Evolutionary conservation across 352 stramenopile genomes (phyloP).

Genomic region (Thalassiosira oceanica): DNA sequence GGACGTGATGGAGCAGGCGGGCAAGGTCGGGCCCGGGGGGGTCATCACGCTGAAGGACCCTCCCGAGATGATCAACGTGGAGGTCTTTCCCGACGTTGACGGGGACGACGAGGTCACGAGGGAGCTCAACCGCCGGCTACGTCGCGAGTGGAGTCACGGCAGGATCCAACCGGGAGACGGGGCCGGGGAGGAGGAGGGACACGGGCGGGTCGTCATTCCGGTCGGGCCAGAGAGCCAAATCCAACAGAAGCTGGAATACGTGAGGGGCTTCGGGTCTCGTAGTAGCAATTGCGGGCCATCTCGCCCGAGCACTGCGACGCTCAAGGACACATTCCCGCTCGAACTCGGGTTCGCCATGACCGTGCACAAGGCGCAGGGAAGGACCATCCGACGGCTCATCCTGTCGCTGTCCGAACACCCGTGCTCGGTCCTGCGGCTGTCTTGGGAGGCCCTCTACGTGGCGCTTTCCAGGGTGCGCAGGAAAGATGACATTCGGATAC

Average conservation of each 20-base stretch:
- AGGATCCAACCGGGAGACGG: no score
- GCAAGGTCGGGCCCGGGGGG: neutral
- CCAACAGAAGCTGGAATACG: no score
- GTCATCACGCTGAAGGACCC: conserved; percentile 13
- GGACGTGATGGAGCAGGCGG: neutral
- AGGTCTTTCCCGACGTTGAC: conserved; percentile 10
- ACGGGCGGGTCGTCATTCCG: conserved; percentile 24
- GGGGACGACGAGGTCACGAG: conserved; percentile 8
- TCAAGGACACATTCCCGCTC: conserved; percentile 11
- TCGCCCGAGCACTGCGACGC: neutral
- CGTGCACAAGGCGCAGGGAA: conserved; percentile 10
- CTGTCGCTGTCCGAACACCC: conserved; percentile 26
- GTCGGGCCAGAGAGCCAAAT: no score
- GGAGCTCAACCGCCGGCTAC: conserved; percentile 1
- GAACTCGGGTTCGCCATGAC: conserved; percentile 11
- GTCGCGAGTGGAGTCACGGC: conserved; percentile 6
- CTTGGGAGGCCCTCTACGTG: conserved; percentile 15
- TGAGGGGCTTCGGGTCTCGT: no score
- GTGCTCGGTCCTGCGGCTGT: neutral
- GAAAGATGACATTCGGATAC: neutral
- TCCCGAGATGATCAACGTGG: conserved; percentile 24
- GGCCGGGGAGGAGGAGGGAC: no score
- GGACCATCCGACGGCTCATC: conserved; percentile 11
- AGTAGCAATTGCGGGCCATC: no score
- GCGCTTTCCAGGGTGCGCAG: neutral